Evolutionary conservation across 176 grass and related monocot species (phyloP), one percentile per base, ranked within the genome.

Genomic region (Oryza officinalis): DNA sequence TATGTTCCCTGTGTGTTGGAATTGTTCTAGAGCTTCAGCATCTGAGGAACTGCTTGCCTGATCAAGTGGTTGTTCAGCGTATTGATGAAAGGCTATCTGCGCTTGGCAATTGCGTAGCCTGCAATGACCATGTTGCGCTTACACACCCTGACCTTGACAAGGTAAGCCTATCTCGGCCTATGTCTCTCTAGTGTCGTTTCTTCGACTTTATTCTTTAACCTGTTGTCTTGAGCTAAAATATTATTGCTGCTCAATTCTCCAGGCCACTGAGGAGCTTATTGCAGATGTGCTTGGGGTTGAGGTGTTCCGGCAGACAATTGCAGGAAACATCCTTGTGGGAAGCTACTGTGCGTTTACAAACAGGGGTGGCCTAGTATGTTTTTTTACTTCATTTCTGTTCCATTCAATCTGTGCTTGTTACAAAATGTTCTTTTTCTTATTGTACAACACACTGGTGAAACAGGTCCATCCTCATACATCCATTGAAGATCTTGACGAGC

Each of bases 61-160:
- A 99, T 78, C 71, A 93, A 83, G 93, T 99, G n/a, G 89, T 96
- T 46, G 93, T 99, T 61, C 96, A 96, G 63, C 88, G 96, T 47
- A 90, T 99, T n/a, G 89, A 99, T 32, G 96, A 99, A 49, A 92
- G 83, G 74, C 44, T 99, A 1, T 99, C 96, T 75, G 96, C 93
- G 26, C 86, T 99, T 31, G 96, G 96, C 32, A 99, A 99, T 61
- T 99, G 96, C 43, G 64, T 99, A 41, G 70, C 93, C 80, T 99
- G 93, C 64, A 99, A 99, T 63, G 96, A 99, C 74, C 96, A 99
- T 94, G 96, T 99, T 68, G 96, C 93, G n/a, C 91, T 99, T 61
- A 99, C 96, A 76, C 96, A 99, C 71, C 96, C 96, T 81, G 96
- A 99, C 76, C 91, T 99, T 25, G 91, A 99, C 72, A 95, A 85